Evolutionary conservation across 2,329 filamentous ascomycete species (phyloP).

Genomic region (Fusarium decemcellulare): DNA sequence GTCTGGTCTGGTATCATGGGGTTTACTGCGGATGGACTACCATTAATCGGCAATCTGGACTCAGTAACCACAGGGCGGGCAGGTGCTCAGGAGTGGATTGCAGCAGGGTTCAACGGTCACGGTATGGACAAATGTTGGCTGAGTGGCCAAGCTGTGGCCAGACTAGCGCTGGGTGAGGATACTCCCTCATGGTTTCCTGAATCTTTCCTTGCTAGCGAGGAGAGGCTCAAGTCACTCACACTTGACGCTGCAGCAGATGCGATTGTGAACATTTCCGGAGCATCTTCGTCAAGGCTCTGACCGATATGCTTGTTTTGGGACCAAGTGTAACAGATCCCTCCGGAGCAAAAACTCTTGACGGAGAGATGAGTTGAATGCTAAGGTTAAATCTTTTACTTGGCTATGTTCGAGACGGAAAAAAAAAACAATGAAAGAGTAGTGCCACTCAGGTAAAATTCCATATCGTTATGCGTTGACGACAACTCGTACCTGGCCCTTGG

Average conservation of each 20-base stretch:
- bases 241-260: background rate
- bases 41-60: constrained; percentile 61
- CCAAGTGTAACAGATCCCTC: background rate
- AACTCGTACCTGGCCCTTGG: too few species aligned
- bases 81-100: constrained; percentile 58
- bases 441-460: too few species aligned
- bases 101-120: constrained; percentile 63
- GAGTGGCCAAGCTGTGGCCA: constrained; percentile 56
- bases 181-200: constrained; percentile 35
- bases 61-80: constrained; percentile 36
- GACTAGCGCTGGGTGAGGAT: constrained; percentile 43
- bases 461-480: too few species aligned
- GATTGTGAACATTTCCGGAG: background rate
- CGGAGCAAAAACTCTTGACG: too few species aligned
- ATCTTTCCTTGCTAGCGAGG: constrained; percentile 5
- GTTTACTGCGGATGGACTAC: constrained; percentile 60
- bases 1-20: constrained; percentile 65
- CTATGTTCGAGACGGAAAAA: too few species aligned
- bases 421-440: too few species aligned
- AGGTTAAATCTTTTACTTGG: too few species aligned
- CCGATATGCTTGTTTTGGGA: background rate
- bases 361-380: too few species aligned
- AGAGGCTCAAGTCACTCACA: constrained; percentile 8
- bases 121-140: constrained; percentile 67
- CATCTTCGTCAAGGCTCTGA: background rate